Conservation (phyloP, 176 grass and related monocot genomes). For the Saccharum officinarum region DNA sequence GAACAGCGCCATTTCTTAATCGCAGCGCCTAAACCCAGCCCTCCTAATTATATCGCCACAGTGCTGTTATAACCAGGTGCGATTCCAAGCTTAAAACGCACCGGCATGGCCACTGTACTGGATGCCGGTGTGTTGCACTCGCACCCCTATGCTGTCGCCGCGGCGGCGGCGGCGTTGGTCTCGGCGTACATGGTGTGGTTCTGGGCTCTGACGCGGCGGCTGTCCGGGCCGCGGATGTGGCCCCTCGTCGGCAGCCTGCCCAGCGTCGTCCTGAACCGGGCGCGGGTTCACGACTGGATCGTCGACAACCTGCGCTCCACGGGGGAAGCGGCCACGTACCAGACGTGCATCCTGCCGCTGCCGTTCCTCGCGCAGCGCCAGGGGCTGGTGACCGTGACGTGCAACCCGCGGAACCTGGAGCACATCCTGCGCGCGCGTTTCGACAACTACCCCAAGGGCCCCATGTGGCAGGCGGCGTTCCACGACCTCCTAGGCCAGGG, state of each 20-base stretch:
- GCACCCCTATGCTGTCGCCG: conserved; percentile 28
- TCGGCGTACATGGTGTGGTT: conserved; percentile 86
- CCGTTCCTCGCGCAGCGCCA: conserved; percentile 74
- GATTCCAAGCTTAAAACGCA: conserved; percentile 40
- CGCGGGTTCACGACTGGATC: conserved; percentile 94
- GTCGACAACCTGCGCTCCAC: conserved; percentile 75
- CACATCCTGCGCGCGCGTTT: conserved; percentile 90
- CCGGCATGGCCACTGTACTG: conserved; percentile 20
- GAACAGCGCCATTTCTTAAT: conserved; percentile 40
- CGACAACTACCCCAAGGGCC: conserved; percentile 97
- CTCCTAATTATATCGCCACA: conserved; percentile 28
- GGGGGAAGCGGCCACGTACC: conserved; percentile 74
- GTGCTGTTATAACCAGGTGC: neutral
- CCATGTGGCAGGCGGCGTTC: conserved; percentile 86
- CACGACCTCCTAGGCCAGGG: conserved; percentile 94
- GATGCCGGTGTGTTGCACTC: conserved; percentile 7
- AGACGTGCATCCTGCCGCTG: conserved; percentile 87
- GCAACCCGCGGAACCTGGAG: conserved; percentile 94
- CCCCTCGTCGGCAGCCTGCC: conserved; percentile 85
- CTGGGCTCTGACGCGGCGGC: conserved; percentile 55
- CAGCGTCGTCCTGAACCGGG: conserved; percentile 60
- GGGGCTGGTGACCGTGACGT: conserved; percentile 91
- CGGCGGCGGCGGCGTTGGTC: conserved; percentile 26
- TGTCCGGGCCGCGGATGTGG: conserved; percentile 82
- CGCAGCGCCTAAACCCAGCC: conserved; percentile 20